Evolutionary conservation across 129 eudicot genomes (phyloP), one percentile per base, ranked within the genome.

Genomic region (sunflower (Helianthus annuus)): DNA sequence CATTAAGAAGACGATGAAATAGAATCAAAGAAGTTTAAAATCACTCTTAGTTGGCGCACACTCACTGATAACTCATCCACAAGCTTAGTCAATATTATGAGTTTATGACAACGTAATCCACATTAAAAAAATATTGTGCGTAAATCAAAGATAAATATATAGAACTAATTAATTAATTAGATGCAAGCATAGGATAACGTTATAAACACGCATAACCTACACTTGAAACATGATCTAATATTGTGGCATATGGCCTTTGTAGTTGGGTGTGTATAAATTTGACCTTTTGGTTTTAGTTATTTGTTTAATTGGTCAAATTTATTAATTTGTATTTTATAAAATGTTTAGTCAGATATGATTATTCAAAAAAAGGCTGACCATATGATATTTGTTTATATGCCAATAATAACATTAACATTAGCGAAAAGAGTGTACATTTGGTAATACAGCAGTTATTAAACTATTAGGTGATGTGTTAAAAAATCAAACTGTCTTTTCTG

Each of bases 41-140:
- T 15, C 32, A 48, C 17, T 61, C 24, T n/a, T 61, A 61, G 46
- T 61, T 36, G 69, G 69, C 46, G 2, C 68, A 38, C 51, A 38
- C 68, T 5, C 46, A 34, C 11, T 14, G 24, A 61, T 61, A 14
- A 34, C 22, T 61, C 69, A 64, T 64, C 40, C 67, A 36, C 48
- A n/a, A 62, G 24, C 19, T 36, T 62, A 34, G 24, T 36, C 24
- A 62, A 34, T 49, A 49, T 60, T 60, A 32, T n/a, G n/a, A n/a
- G n/a, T n/a, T n/a, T n/a, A n/a, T 60, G 19, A 27, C 16, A 11
- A 60, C 65, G 65, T 60, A 32, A 60, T 60, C 65, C 65, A 60
- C 17, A 60, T 60, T 60, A 29, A 60, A 60, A 60, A 59, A 29
- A 0, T 10, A 49, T 49, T 60, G 5, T 11, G 42, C 48, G 16